Conservation (phyloP, 345 rosid species). For the Populus deltoides region DNA sequence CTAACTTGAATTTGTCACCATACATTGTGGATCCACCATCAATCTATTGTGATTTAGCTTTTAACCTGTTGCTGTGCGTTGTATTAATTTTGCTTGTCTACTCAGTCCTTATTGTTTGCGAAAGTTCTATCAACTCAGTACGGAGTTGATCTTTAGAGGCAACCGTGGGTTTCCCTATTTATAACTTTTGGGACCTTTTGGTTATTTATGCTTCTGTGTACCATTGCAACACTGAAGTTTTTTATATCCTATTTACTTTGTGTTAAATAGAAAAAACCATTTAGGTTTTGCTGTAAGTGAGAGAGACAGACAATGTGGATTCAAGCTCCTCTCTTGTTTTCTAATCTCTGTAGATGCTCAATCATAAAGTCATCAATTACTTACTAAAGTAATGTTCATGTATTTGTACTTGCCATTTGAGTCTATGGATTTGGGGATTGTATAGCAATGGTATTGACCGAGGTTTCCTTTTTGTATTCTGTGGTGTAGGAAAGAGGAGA, state of each 20-base stretch:
- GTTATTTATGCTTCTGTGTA: not conserved
- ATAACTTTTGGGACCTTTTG: not conserved
- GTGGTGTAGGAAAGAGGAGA: constrained; percentile 90
- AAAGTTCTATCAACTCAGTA: not conserved
- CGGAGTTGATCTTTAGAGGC: not conserved
- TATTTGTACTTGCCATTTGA: not conserved
- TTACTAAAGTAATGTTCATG: not conserved
- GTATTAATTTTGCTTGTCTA: not conserved
- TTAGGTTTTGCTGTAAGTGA: not conserved
- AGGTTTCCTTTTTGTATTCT: constrained; percentile 18
- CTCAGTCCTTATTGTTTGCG: not conserved
- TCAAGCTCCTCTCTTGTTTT: not conserved
- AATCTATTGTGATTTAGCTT: not conserved
- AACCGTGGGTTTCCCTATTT: not conserved
- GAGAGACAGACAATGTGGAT: not conserved
- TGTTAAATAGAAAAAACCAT: not conserved
- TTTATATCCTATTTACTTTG: not conserved
- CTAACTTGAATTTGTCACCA: not conserved
- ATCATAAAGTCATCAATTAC: not conserved
- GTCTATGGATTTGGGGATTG: not conserved
- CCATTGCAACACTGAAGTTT: not conserved
- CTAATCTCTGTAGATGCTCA: not conserved
- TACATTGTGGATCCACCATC: not conserved
- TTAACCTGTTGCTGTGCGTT: not conserved
- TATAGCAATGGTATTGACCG: constrained; percentile 7